Conservation (phyloP, 1,284 basidiomycete genomes). For the Sanghuangporus sanghuang region DNA sequence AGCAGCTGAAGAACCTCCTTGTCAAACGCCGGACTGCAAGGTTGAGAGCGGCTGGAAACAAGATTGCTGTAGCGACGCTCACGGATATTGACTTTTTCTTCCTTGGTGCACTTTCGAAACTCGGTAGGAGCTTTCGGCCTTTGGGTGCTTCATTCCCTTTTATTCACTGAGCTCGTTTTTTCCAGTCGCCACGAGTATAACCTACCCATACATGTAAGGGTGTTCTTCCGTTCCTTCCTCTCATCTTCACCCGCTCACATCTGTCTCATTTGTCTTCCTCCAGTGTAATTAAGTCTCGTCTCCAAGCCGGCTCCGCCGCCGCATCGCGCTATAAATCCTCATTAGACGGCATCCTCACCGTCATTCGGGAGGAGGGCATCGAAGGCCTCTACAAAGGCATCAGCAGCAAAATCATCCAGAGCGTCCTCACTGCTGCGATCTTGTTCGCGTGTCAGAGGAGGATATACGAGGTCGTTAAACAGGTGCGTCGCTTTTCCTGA, state of each 20-base stretch:
- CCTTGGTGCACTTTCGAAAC: constrained; percentile 83
- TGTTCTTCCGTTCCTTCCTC: background rate
- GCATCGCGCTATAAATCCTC: constrained; percentile 68
- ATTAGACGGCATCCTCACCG: constrained; percentile 62
- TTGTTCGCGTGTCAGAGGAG: constrained; percentile 82
- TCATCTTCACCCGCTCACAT: background rate
- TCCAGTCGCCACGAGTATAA: constrained; percentile 65
- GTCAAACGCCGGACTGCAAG: constrained; percentile 54
- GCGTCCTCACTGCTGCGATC: constrained; percentile 86
- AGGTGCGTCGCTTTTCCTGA: constrained; percentile 27
- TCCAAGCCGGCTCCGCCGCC: constrained; percentile 68
- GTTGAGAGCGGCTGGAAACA: constrained; percentile 41
- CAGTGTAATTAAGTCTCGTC: constrained; percentile 78
- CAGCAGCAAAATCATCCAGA: constrained; percentile 81
- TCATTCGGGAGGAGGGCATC: constrained; percentile 74
- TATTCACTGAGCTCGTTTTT: background rate
- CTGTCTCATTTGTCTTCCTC: background rate
- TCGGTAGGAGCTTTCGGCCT: constrained; percentile 42
- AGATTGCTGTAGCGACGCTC: constrained; percentile 45
- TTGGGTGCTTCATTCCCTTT: background rate
- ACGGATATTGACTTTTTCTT: constrained; percentile 88
- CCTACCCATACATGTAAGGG: constrained; percentile 76
- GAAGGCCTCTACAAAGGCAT: constrained; percentile 83
- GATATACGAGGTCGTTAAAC: constrained; percentile 65
- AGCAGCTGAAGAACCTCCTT: constrained; percentile 81